Conservation (phyloP, 1,139 yeast genomes). For the Protomyces macrosporus region DNA sequence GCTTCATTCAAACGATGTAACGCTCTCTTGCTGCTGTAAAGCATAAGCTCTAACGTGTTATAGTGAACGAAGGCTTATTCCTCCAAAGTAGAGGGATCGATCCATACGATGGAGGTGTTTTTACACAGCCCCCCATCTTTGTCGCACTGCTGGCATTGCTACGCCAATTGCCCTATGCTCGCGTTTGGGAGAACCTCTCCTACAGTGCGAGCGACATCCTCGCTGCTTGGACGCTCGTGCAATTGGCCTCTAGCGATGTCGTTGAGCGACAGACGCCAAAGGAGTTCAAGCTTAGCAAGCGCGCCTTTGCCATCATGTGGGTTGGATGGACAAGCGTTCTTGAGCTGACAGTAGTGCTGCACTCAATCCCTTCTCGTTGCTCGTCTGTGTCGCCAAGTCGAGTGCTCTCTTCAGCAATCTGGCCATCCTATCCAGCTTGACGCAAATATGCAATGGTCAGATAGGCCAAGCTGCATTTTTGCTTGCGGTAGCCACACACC, state of each 20-base stretch:
- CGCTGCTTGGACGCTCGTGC: constrained; percentile 44
- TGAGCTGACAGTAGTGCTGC: constrained; percentile 53
- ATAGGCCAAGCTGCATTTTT: constrained; percentile 48
- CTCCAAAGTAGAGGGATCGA: constrained; percentile 55
- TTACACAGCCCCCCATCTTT: constrained; percentile 50
- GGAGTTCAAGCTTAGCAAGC: constrained; percentile 14
- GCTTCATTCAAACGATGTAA: constrained; percentile 53
- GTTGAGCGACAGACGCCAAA: constrained; percentile 18
- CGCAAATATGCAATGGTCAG: constrained; percentile 45
- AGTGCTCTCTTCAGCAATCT: constrained; percentile 59
- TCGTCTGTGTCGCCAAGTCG: constrained; percentile 66
- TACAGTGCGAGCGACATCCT: constrained; percentile 44
- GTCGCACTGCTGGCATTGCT: constrained; percentile 28
- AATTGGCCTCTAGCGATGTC: constrained; percentile 44
- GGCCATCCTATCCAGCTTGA: constrained; percentile 51
- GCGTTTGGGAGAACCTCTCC: constrained; percentile 39
- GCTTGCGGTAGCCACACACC: constrained; percentile 59
- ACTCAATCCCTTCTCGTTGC: constrained; percentile 70
- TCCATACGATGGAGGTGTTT: constrained; percentile 79
- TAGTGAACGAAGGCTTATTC: constrained; percentile 71
- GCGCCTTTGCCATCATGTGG: constrained; percentile 30
- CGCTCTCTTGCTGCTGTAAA: not conserved
- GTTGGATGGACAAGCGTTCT: constrained; percentile 34
- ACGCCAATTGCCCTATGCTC: constrained; percentile 32
- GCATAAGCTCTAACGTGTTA: constrained; percentile 32